Evolutionary conservation across 1,139 yeast genomes (phyloP), one percentile per base, ranked within the genome.

Genomic region (Taphrina flavorubra): DNA sequence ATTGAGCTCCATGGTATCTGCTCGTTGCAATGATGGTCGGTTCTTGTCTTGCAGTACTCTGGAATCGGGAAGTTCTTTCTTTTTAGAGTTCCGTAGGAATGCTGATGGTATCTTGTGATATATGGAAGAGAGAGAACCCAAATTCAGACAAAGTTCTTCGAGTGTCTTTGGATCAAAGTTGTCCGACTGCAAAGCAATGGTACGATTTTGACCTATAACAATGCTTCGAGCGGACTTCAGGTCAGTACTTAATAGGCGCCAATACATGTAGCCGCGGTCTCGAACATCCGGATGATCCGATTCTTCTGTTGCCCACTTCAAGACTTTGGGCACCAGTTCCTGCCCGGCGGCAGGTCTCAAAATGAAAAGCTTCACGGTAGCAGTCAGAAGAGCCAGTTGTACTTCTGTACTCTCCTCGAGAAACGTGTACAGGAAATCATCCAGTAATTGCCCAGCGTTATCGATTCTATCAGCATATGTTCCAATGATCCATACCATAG

Each of bases 401-500:
- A 91, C 96, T 70, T 88, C 92, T 1, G 83, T 76, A 0, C 89
- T 80, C 70, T 89, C 95, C 16, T 86, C 89, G 60, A 78, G 78
- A 74, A 88, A 87, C 1, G 82, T 76, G 1, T 76, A 72, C 7
- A 85, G 77, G 59, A 87, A 79, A 20, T 81, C 82, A 1, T 80
- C 80, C 49, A 89, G 76, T 3, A 87, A 77, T 0, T 76, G 74
- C 34, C 81, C 83, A 0, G 87, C 80, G 51, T 83, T 79, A 1
- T 82, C 81, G 42, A 88, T 83, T 2, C 79, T 74, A 20, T 81
- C 80, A 44, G 88, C 85, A 75, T 86, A 88, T 71, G 90, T 89
- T 0, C 97, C 96, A 47, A 89, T 79, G 39, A 92, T 87, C 97
- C 97, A 92, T 16, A 90, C 82, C 80, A 90, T 80, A 0, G 97